Percentiles rank a stretch among this genome's conserved stretches.
phyloP scores from a whole-genome alignment of 2,329 filamentous ascomycete species.

The Ambrosiella xylebori region DNA sequence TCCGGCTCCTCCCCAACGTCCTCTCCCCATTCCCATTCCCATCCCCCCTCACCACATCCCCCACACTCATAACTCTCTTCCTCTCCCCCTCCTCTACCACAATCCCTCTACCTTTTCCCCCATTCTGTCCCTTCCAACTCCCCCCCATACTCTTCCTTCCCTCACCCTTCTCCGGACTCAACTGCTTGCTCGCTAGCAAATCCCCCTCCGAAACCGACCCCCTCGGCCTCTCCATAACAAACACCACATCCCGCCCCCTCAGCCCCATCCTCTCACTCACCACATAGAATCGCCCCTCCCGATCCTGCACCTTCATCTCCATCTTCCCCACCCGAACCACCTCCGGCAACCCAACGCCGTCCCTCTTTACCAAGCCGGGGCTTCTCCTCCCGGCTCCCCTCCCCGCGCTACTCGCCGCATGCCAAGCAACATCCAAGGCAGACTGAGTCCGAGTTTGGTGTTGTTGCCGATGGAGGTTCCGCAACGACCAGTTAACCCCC shows the following conservation, averaged over 20 bases:
- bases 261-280: conserved; percentile 5
- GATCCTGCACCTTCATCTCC: conserved; percentile 7
- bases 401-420: neutral
- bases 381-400: conserved; percentile 5
- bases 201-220: neutral
- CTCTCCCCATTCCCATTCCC: neutral
- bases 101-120: neutral
- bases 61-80: neutral
- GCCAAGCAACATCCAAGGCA: too few species aligned
- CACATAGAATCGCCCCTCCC: conserved; percentile 9
- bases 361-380: neutral
- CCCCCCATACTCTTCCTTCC: neutral
- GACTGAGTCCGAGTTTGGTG: too few species aligned
- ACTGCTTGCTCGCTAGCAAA: neutral
- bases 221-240: conserved; percentile 6
- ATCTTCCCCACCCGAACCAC: neutral
- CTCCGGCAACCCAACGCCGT: neutral
- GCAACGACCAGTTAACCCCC: too few species aligned
- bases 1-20: neutral
- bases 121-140: neutral
- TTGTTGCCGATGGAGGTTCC: too few species aligned
- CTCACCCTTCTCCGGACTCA: neutral
- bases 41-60: neutral
- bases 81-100: neutral
- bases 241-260: conserved; percentile 2